These are phyloP conservation scores for Pseudozyma flocculosa DNA, from an alignment of 1,284 basidiomycete species.

Conservation along the genomic window DNA sequence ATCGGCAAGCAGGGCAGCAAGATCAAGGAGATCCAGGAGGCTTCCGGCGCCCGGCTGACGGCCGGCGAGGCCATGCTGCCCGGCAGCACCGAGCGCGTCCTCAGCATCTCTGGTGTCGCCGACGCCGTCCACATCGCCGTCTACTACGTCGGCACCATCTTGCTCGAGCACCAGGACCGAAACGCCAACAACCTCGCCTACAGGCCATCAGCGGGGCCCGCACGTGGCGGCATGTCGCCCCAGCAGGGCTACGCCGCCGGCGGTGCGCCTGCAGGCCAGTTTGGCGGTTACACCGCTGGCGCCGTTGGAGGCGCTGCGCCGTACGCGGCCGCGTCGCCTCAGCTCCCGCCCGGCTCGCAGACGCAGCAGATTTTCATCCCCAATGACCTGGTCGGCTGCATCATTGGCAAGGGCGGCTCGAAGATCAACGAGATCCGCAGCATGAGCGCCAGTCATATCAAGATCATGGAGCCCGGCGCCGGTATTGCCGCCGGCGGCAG, in stretches of 20 bases:
- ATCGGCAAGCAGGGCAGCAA: conserved; percentile 97
- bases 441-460: conserved; percentile 90
- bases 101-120: conserved; percentile 97
- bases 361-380: conserved; percentile 99
- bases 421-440: conserved; percentile 99
- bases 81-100: conserved; percentile 87
- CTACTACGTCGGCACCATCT: conserved; percentile 95
- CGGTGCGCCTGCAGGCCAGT: conserved; percentile 15
- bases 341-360: conserved; percentile 68
- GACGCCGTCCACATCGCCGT: conserved; percentile 99
- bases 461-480: conserved; percentile 87
- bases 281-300: conserved; percentile 20
- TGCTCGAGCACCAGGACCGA: conserved; percentile 85
- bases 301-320: conserved; percentile 3
- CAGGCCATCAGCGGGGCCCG: conserved; percentile 49
- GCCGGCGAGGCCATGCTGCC: conserved; percentile 98
- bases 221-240: conserved; percentile 13
- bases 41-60: conserved; percentile 90
- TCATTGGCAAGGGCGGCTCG: conserved; percentile 96
- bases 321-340: conserved; percentile 37
- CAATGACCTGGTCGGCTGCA: conserved; percentile 94
- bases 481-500: conserved; percentile 57
- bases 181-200: conserved; percentile 57
- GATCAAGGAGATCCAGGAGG: conserved; percentile 99
- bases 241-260: conserved; percentile 14